Evolutionary conservation across 352 stramenopile genomes (phyloP).

Genomic region (Blastocystis sp.): DNA sequence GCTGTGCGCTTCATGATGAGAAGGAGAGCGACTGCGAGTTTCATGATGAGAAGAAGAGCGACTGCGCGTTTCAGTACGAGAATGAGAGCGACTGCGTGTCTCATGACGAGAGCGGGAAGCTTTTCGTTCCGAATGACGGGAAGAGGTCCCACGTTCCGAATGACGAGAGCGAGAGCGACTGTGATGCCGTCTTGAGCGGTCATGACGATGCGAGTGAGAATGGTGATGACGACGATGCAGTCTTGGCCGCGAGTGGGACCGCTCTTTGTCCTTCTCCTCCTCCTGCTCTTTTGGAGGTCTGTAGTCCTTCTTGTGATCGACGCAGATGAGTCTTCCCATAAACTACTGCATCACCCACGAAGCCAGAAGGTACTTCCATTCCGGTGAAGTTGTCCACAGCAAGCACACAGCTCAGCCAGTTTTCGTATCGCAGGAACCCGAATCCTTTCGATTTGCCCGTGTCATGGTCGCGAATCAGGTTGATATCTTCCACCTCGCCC

Average conservation of each 20-base stretch:
- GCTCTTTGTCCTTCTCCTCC: slow-evolving; percentile 42
- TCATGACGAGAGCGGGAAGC: background rate
- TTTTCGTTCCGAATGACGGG: too few species aligned
- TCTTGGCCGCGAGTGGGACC: background rate
- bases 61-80: background rate
- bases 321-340: background rate
- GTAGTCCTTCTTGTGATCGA: slow-evolving; percentile 70
- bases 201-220: slow-evolving; percentile 25
- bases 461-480: slow-evolving; percentile 84
- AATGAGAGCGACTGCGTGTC: background rate
- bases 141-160: too few species aligned
- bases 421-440: slow-evolving; percentile 85
- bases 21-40: too few species aligned
- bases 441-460: slow-evolving; percentile 87
- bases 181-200: slow-evolving; percentile 29
- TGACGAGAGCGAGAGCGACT: background rate
- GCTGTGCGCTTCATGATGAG: too few species aligned
- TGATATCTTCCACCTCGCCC: slow-evolving; percentile 86
- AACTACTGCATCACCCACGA: background rate
- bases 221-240: background rate
- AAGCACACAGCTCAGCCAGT: slow-evolving; percentile 84
- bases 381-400: slow-evolving; percentile 86
- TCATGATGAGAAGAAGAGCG: too few species aligned
- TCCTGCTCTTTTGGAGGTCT: slow-evolving; percentile 45
- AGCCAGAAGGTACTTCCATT: slow-evolving; percentile 2